A percentile compares a stretch with the other conserved stretches of the same genome.
phyloP scores from a whole-genome alignment of 78 protist genomes.

The slime mould (Dictyostelium discoideum) region dicty_2.7 NC_007089.4:1740501-1741000 shows the following conservation, averaged over 20 bases:
- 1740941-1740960: not conserved
- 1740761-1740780: slow-evolving; percentile 79
- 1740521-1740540: slow-evolving; percentile 89
- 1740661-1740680: slow-evolving; percentile 47
- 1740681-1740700: slow-evolving; percentile 17
- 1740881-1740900: slow-evolving; percentile 86
- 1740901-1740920: not conserved
- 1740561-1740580: slow-evolving; percentile 91
- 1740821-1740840: slow-evolving; percentile 85
- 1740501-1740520: not conserved
- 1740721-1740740: slow-evolving; percentile 67
- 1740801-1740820: slow-evolving; percentile 90
- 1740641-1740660: slow-evolving; percentile 91
- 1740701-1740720: slow-evolving; percentile 65
- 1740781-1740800: slow-evolving; percentile 94
- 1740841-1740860: slow-evolving; percentile 79
- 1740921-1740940: not conserved
- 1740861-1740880: slow-evolving; percentile 92
- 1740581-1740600: slow-evolving; percentile 85
- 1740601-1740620: slow-evolving; percentile 77
- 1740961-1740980: not conserved
- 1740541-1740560: slow-evolving; percentile 80
- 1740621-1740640: slow-evolving; percentile 90
- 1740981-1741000: not conserved
- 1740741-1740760: slow-evolving; percentile 70